phyloP scores from a whole-genome alignment of 179 eudicot species.

The Carnegiea gigantea region DNA sequence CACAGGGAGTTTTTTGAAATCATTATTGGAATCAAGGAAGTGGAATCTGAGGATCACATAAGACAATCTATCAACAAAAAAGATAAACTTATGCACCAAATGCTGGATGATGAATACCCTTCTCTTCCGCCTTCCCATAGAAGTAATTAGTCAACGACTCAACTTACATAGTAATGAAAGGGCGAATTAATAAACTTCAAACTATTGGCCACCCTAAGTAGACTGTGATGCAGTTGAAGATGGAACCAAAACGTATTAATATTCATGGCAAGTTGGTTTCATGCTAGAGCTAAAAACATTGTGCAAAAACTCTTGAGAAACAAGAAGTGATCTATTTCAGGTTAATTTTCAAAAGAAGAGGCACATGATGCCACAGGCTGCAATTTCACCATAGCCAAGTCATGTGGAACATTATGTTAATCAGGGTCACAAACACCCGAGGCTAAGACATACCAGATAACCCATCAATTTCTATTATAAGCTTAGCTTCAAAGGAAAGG shows the following conservation, averaged over 20 bases:
- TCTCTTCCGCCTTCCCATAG: background rate
- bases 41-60: background rate
- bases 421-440: background rate
- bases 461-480: background rate
- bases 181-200: background rate
- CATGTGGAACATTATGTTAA: background rate
- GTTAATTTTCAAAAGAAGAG: background rate
- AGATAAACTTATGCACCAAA: background rate
- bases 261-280: background rate
- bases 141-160: background rate
- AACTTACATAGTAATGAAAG: background rate
- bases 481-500: background rate
- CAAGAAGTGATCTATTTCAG: background rate
- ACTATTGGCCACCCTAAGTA: background rate
- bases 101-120: background rate
- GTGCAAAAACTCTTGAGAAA: background rate
- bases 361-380: background rate
- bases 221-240: too few relatives aligned
- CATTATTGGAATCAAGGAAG: background rate
- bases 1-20: too few relatives aligned
- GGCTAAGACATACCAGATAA: background rate
- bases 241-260: background rate
- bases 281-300: background rate
- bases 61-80: background rate
- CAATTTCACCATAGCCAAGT: background rate